These are phyloP conservation scores for Scedosporium dehoogii DNA, from an alignment of 2,329 filamentous ascomycete genomes.

Conservation along the genomic window DNA sequence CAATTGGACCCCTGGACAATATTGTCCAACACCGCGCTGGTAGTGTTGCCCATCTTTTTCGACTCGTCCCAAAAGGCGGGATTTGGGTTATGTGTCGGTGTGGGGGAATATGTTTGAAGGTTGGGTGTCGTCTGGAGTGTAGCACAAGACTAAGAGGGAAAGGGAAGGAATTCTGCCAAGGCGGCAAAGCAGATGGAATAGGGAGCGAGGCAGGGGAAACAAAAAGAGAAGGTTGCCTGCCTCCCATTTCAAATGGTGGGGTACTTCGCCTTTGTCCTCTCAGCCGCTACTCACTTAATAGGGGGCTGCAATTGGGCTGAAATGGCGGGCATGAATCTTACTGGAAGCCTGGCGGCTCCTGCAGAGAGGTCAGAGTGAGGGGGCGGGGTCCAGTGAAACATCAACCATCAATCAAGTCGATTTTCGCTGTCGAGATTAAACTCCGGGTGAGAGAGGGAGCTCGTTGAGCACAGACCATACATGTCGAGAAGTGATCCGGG, in stretches of 20 bases:
- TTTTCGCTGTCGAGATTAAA: too few species aligned
- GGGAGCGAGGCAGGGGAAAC: background rate
- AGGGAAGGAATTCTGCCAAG: background rate
- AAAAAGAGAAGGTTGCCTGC: background rate
- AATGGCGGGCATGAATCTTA: background rate
- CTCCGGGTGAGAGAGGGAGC: too few species aligned
- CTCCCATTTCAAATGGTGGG: background rate
- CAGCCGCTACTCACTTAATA: background rate
- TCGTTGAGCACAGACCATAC: too few species aligned
- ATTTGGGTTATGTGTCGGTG: background rate
- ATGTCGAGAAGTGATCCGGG: too few species aligned
- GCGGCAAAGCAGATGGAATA: background rate
- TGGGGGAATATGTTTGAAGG: background rate
- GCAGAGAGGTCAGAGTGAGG: background rate
- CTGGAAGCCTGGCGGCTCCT: background rate
- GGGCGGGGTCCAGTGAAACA: background rate
- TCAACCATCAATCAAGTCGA: too few species aligned
- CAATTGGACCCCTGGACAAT: conserved; percentile 97
- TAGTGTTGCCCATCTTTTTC: conserved; percentile 53
- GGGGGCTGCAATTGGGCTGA: background rate
- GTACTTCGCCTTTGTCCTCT: background rate
- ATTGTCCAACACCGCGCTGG: conserved; percentile 74
- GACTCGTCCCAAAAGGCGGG: background rate
- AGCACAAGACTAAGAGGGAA: background rate
- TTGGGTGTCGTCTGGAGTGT: background rate